phyloP scores from a whole-genome alignment of 2,329 filamentous ascomycete species.

The Ascochyta koolunga region DNA sequence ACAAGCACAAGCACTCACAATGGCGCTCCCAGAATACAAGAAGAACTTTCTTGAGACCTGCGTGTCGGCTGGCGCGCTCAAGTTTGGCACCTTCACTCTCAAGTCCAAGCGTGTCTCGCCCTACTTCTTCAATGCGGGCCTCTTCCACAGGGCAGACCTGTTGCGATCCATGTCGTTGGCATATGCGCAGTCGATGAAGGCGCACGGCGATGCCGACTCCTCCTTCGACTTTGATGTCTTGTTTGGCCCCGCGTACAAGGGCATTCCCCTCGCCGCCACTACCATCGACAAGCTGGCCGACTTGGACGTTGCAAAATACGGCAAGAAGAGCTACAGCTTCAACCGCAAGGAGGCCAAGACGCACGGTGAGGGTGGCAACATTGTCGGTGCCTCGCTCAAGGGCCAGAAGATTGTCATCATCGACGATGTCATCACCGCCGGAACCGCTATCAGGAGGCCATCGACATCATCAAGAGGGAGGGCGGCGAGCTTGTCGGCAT shows the following conservation, averaged over 20 bases:
- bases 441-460: conserved; percentile 93
- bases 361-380: conserved; percentile 91
- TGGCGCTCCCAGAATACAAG: conserved; percentile 59
- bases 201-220: conserved; percentile 50
- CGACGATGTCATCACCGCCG: conserved; percentile 95
- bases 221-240: conserved; percentile 77
- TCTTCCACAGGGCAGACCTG: conserved; percentile 82
- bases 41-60: conserved; percentile 73
- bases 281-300: conserved; percentile 77
- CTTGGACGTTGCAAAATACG: conserved; percentile 70
- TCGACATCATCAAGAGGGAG: conserved; percentile 84
- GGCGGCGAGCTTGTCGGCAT: conserved; percentile 87
- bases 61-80: conserved; percentile 72
- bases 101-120: conserved; percentile 91
- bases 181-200: conserved; percentile 70
- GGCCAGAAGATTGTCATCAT: conserved; percentile 88
- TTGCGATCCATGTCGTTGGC: conserved; percentile 79
- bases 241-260: conserved; percentile 96
- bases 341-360: conserved; percentile 97
- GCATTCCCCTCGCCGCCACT: conserved; percentile 85
- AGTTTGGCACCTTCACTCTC: conserved; percentile 83
- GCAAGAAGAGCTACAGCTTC: conserved; percentile 80
- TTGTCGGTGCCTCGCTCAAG: conserved; percentile 84
- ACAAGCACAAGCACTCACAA: conserved; percentile 1
- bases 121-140: conserved; percentile 97